These are phyloP conservation scores for Trichophyton verrucosum DNA, from an alignment of 2,329 filamentous ascomycete species.

Conservation along the genomic window DNA sequence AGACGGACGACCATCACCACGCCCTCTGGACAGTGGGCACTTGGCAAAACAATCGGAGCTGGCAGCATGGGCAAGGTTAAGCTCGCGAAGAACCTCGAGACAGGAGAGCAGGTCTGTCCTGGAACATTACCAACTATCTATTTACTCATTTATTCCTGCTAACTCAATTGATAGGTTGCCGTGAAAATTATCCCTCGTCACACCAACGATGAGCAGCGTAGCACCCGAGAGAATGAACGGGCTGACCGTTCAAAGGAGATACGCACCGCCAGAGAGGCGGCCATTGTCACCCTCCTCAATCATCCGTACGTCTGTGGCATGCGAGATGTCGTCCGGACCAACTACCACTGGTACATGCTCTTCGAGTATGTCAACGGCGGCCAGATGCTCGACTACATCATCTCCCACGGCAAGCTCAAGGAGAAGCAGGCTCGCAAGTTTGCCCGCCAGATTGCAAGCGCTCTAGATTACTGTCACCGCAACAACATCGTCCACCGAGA, in stretches of 20 bases:
- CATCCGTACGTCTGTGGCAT: slow-evolving; percentile 95
- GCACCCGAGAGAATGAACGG: slow-evolving; percentile 62
- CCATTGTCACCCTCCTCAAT: slow-evolving; percentile 85
- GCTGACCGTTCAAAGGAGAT: slow-evolving; percentile 96
- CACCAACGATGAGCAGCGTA: slow-evolving; percentile 70
- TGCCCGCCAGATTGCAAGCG: slow-evolving; percentile 90
- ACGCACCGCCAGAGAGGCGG: slow-evolving; percentile 84
- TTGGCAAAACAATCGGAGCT: slow-evolving; percentile 93
- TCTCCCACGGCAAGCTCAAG: slow-evolving; percentile 92
- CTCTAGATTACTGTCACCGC: slow-evolving; percentile 90
- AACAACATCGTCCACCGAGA: slow-evolving; percentile 98
- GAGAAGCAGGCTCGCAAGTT: slow-evolving; percentile 98
- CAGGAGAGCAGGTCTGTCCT: slow-evolving; percentile 67
- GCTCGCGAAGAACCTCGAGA: slow-evolving; percentile 78
- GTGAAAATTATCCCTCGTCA: slow-evolving; percentile 94
- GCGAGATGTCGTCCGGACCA: slow-evolving; percentile 86
- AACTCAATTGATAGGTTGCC: slow-evolving; percentile 52
- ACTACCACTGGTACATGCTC: slow-evolving; percentile 99
- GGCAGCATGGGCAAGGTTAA: slow-evolving; percentile 99
- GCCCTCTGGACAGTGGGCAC: slow-evolving; percentile 79
- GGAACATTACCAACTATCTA: no score
- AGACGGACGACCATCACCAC: slow-evolving; percentile 75
- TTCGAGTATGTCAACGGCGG: slow-evolving; percentile 98
- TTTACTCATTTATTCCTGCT: background rate
- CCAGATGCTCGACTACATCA: slow-evolving; percentile 99